Conservation (phyloP, 2,329 filamentous ascomycete species). For the Sphaerulina musiva region DNA sequence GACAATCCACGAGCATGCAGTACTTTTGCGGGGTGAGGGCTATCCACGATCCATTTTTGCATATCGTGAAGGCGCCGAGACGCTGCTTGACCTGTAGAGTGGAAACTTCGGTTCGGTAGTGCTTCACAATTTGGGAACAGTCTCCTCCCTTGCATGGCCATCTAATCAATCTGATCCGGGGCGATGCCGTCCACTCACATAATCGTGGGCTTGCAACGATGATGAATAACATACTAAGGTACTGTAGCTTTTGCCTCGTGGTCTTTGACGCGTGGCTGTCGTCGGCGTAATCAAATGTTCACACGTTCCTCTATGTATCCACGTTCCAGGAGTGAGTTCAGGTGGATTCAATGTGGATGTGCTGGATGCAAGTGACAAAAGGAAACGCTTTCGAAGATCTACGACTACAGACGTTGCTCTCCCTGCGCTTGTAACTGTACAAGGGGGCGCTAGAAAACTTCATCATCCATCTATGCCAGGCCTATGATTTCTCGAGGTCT, state of each 20-base stretch:
- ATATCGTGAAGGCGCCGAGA: constrained; percentile 29
- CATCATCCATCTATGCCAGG: constrained; percentile 15
- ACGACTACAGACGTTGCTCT: constrained; percentile 21
- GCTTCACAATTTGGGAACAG: not conserved
- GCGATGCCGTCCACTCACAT: too few relatives aligned
- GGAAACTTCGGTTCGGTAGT: not conserved
- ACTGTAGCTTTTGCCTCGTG: too few relatives aligned
- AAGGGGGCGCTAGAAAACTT: constrained; percentile 21
- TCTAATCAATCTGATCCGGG: too few relatives aligned
- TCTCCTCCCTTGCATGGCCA: too few relatives aligned
- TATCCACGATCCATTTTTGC: constrained; percentile 42
- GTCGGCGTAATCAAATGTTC: too few relatives aligned
- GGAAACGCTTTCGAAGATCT: constrained; percentile 27
- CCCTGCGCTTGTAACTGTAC: constrained; percentile 27
- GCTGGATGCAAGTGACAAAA: constrained; percentile 14
- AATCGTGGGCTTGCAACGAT: too few relatives aligned
- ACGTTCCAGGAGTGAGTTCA: too few relatives aligned
- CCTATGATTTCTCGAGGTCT: constrained; percentile 60
- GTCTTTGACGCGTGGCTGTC: too few relatives aligned
- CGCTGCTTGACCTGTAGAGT: not conserved
- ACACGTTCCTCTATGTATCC: too few relatives aligned
- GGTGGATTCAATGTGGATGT: not conserved
- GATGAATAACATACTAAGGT: too few relatives aligned
- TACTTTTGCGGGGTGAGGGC: constrained; percentile 36
- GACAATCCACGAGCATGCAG: constrained; percentile 19